Percentiles rank a stretch among this genome's conserved stretches.
phyloP scores from a whole-genome alignment of 2,329 filamentous ascomycete genomes.

The Calonectria ilicicola region DNA sequence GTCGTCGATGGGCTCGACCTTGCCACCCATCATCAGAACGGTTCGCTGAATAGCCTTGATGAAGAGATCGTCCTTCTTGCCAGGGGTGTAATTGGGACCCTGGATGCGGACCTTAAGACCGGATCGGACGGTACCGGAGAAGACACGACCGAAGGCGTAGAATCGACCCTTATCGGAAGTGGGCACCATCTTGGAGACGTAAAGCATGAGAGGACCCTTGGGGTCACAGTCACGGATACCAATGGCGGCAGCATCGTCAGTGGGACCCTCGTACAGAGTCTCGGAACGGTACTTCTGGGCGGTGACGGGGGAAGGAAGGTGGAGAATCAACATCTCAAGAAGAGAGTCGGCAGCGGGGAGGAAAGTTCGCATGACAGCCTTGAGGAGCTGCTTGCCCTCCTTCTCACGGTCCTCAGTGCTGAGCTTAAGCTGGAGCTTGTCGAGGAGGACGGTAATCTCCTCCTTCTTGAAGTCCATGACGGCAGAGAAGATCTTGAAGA shows the following conservation, averaged over 20 bases:
- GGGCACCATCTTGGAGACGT: conserved; percentile 99
- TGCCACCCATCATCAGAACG: conserved; percentile 99
- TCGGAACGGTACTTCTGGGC: conserved; percentile 98
- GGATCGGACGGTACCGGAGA: conserved; percentile 96
- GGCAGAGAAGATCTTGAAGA: conserved; percentile 97
- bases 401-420: conserved; percentile 86
- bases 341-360: conserved; percentile 97
- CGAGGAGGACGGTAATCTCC: conserved; percentile 82
- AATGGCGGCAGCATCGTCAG: conserved; percentile 91
- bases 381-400: conserved; percentile 97
- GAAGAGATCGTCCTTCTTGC: conserved; percentile 99
- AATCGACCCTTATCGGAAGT: conserved; percentile 99
- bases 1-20: conserved; percentile 98
- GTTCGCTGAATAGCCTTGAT: conserved; percentile 99
- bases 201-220: conserved; percentile 98
- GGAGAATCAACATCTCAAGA: conserved; percentile 99
- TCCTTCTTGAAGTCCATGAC: conserved; percentile 99
- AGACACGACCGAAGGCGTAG: conserved; percentile 99
- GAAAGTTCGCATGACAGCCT: conserved; percentile 99
- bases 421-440: conserved; percentile 97
- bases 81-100: conserved; percentile 97
- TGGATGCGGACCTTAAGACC: conserved; percentile 99
- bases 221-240: conserved; percentile 99
- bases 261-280: conserved; percentile 98
- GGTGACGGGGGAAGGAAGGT: conserved; percentile 94